These are phyloP conservation scores for Tremella yokohamensis DNA, from an alignment of 768 basidiomycete genomes.

Conservation along the genomic window DNA sequence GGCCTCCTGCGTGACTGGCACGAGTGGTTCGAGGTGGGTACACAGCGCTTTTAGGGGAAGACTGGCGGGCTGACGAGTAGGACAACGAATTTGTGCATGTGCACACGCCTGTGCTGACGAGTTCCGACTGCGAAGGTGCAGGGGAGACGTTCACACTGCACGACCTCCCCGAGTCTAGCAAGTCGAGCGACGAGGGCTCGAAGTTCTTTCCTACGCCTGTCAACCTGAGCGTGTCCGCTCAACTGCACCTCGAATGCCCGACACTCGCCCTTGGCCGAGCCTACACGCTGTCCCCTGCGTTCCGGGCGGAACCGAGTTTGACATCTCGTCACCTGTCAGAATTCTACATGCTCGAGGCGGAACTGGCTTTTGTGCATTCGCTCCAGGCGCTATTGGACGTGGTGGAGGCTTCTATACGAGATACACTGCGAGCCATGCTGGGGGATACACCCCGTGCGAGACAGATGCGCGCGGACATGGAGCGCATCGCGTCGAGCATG, in stretches of 20 bases:
- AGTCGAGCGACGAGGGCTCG: neutral
- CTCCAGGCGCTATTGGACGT: constrained; percentile 59
- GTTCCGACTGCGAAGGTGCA: constrained; percentile 91
- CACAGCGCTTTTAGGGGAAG: neutral
- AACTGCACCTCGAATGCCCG: constrained; percentile 89
- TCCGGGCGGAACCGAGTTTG: constrained; percentile 84
- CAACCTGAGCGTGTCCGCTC: constrained; percentile 90
- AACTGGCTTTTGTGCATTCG: constrained; percentile 64
- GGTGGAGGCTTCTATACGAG: constrained; percentile 60
- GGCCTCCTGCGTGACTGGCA: constrained; percentile 60
- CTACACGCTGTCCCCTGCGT: constrained; percentile 89
- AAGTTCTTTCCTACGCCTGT: constrained; percentile 52
- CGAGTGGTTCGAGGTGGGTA: constrained; percentile 69
- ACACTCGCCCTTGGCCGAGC: constrained; percentile 72
- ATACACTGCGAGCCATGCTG: constrained; percentile 43
- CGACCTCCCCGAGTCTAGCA: constrained; percentile 5
- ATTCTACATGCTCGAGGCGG: constrained; percentile 99
- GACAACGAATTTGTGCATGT: constrained; percentile 70
- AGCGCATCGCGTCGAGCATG: neutral
- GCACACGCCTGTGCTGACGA: constrained; percentile 83
- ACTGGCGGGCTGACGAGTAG: constrained; percentile 52
- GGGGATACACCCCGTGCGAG: constrained; percentile 14
- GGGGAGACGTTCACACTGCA: constrained; percentile 79
- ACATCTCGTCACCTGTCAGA: constrained; percentile 92
- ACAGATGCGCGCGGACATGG: constrained; percentile 16